Base-by-base conservation (phyloP, 805 yeast genomes). In the Maudiozyma serrabonitensis region DNA sequence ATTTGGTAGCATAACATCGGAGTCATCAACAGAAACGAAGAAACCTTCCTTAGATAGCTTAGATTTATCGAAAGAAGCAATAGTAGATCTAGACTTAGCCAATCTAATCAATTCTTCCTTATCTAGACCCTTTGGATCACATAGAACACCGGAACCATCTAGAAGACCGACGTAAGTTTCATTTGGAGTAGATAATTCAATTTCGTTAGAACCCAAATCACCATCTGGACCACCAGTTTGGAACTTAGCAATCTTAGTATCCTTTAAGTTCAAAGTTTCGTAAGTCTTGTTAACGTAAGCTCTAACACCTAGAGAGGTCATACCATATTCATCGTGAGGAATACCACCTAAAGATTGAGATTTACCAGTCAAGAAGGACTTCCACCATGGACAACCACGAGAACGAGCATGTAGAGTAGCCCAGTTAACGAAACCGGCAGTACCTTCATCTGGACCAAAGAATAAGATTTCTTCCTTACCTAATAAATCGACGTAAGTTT, bases 221-320 rank as follows among this genome's bases (percentile, higher is more conserved):
- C 99, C 99, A 69, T 93, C 97, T 55, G 98, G 98, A 43, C 99
- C 99, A 70, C 98, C 99, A 49, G 97, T 93, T 73, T 91, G 99
- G 62, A 93, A 74, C 70, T 93, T 91, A 60, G 75, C 76, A 52
- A 91, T 76, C 39, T 71, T 68, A 25, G 76, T 70, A 55, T 82
- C 79, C 38, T 72, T 67, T 52, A 91, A 73, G 18, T 77, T 71
- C 51, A 84, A 75, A 66, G 88, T 86, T 56, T 87, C 84, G 68
- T 91, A 91, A 52, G 90, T 81, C 61, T 87, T 86, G 64, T 86
- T 82, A 50, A 91, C 95, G 66, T 81, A 91, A 45, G 95, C 87
- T 60, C 98, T 80, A 45, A 93, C 97, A 46, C 96, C 87, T 55
- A 91, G 73, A 7, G 97, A 83, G 6, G 99, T 91, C 99, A 91